phyloP scores from a whole-genome alignment of 129 eudicot genomes.

The Erigeron canadensis region DNA sequence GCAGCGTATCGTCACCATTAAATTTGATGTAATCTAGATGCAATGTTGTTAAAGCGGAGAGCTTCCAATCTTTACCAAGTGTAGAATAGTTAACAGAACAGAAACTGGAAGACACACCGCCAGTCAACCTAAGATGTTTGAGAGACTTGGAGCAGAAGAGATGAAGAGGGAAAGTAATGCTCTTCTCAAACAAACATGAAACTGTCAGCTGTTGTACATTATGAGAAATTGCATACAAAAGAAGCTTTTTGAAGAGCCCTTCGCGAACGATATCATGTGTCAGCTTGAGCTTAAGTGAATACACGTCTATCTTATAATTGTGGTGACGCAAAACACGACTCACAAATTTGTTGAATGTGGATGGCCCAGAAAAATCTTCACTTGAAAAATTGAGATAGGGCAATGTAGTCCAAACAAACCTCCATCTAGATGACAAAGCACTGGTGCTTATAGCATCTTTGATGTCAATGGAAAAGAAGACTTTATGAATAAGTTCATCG shows the following conservation, averaged over 20 bases:
- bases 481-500: background rate
- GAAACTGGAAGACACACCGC: background rate
- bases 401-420: too few species aligned
- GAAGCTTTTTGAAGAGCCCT: background rate
- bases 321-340: background rate
- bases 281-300: background rate
- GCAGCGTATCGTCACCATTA: background rate
- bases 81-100: background rate
- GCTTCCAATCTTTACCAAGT: too few species aligned
- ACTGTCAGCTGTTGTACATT: background rate
- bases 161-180: background rate
- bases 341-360: background rate
- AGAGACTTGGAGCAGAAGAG: slow-evolving; percentile 12
- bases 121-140: slow-evolving; percentile 6
- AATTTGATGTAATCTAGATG: too few species aligned
- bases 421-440: background rate
- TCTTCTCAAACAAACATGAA: background rate
- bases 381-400: background rate
- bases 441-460: background rate
- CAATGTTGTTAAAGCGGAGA: too few species aligned
- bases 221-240: background rate
- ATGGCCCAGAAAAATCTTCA: background rate
- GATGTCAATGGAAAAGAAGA: background rate
- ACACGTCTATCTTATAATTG: background rate
- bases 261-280: background rate